These are phyloP conservation scores for Ilex paraguariensis DNA, from an alignment of 305 asterid species.

Conservation along the genomic window DNA sequence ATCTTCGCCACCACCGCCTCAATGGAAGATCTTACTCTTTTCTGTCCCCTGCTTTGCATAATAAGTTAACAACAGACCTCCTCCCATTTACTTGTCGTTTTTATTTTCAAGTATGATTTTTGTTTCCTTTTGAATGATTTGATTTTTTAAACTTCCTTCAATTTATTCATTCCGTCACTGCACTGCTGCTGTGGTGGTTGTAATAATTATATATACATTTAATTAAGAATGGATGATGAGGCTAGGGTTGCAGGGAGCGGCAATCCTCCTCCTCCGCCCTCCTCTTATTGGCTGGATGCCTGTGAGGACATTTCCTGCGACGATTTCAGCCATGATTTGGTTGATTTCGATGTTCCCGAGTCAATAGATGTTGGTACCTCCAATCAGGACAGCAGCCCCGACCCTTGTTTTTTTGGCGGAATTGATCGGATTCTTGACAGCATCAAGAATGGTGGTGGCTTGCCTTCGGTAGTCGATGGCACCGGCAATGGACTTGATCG, in stretches of 20 bases:
- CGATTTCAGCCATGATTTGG: conserved; percentile 41
- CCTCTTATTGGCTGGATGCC: conserved; percentile 94
- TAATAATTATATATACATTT: background rate
- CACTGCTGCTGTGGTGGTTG: background rate
- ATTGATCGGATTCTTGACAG: conserved; percentile 67
- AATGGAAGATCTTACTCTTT: background rate
- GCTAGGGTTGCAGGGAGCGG: conserved; percentile 36
- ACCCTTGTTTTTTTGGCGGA: conserved; percentile 66
- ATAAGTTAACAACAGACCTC: too few relatives aligned
- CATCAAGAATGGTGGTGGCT: conserved; percentile 43
- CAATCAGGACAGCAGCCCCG: conserved; percentile 28
- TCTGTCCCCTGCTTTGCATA: too few relatives aligned
- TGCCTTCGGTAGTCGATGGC: conserved; percentile 12
- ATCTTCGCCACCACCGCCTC: conserved; percentile 1
- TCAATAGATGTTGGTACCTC: conserved; percentile 12
- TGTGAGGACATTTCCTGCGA: conserved; percentile 78
- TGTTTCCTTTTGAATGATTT: background rate
- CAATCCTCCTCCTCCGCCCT: conserved; percentile 11
- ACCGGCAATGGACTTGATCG: conserved; percentile 17
- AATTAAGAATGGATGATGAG: conserved; percentile 43
- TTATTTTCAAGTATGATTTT: background rate
- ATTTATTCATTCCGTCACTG: background rate
- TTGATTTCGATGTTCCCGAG: conserved; percentile 35
- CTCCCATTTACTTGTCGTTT: background rate
- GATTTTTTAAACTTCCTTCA: background rate